Percentiles rank a stretch among this genome's conserved stretches.
phyloP scores from a whole-genome alignment of 192 early-diverging fungal species.

The Pecoramyces ruminantium region DNA sequence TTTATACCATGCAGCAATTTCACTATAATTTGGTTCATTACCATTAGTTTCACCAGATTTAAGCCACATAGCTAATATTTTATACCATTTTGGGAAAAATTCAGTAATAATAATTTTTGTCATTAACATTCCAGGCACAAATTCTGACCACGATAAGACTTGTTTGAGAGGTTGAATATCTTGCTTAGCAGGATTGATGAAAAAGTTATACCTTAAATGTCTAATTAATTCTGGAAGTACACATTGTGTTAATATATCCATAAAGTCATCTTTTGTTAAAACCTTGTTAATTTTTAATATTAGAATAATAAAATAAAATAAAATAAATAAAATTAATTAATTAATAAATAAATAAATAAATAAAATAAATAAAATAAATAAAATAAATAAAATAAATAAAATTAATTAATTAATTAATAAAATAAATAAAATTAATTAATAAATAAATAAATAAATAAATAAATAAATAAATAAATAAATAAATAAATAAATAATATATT shows the following conservation, averaged over 20 bases:
- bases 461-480: no score
- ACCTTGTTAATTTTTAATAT: neutral
- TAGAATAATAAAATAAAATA: no score
- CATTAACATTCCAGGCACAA: conserved; percentile 28
- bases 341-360: neutral
- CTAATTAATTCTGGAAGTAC: conserved; percentile 48
- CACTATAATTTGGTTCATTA: conserved; percentile 23
- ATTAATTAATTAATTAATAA: no score
- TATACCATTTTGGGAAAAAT: conserved; percentile 66
- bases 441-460: no score
- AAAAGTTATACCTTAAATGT: conserved; percentile 37
- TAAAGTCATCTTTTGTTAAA: neutral
- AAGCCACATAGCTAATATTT: conserved; percentile 53
- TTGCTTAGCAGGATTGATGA: conserved; percentile 56
- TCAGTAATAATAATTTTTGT: conserved; percentile 49
- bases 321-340: no score
- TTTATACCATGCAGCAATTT: conserved; percentile 51
- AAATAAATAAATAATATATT: no score
- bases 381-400: no score
- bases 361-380: neutral
- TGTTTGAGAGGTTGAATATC: conserved; percentile 41
- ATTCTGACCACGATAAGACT: conserved; percentile 42
- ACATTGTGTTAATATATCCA: neutral
- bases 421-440: no score
- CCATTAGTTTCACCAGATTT: conserved; percentile 8